Conservation (phyloP, 805 yeast genomes). For the Suhomyces pyralidae region DNA sequence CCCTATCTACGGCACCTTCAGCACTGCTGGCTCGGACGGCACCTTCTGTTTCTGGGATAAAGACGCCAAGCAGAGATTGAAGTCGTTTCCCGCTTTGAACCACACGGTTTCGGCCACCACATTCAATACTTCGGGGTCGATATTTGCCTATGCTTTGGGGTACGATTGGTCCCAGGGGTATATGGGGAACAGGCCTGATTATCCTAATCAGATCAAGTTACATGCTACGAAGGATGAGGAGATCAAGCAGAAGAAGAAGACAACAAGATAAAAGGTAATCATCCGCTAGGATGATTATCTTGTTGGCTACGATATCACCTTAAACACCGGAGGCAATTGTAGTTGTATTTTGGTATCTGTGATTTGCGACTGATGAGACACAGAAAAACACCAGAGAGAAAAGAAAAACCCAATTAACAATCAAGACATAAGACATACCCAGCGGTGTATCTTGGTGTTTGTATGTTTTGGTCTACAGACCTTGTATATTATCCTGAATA, state of each 20-base stretch:
- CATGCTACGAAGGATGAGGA: constrained; percentile 88
- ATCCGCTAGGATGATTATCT: too few relatives aligned
- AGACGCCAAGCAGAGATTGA: constrained; percentile 82
- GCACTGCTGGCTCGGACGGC: constrained; percentile 95
- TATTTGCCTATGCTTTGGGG: constrained; percentile 87
- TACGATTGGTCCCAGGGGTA: constrained; percentile 97
- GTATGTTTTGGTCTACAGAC: neutral
- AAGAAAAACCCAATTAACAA: too few relatives aligned
- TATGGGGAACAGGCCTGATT: constrained; percentile 69
- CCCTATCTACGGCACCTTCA: constrained; percentile 86
- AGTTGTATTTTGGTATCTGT: too few relatives aligned
- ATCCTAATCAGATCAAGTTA: constrained; percentile 71
- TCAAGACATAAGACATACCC: too few relatives aligned
- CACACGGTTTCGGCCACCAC: constrained; percentile 71
- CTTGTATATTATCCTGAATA: neutral
- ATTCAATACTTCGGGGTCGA: constrained; percentile 78
- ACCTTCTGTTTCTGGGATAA: constrained; percentile 94
- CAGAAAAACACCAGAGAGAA: too few relatives aligned
- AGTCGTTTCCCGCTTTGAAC: constrained; percentile 67
- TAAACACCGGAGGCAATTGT: too few relatives aligned
- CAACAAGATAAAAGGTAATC: neutral
- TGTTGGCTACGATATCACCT: too few relatives aligned
- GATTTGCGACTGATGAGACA: too few relatives aligned
- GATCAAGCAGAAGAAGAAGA: constrained; percentile 57
- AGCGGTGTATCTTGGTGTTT: too few relatives aligned